Conservation (phyloP, 805 yeast genomes). For the Saccharomyces paradoxus region DNA sequence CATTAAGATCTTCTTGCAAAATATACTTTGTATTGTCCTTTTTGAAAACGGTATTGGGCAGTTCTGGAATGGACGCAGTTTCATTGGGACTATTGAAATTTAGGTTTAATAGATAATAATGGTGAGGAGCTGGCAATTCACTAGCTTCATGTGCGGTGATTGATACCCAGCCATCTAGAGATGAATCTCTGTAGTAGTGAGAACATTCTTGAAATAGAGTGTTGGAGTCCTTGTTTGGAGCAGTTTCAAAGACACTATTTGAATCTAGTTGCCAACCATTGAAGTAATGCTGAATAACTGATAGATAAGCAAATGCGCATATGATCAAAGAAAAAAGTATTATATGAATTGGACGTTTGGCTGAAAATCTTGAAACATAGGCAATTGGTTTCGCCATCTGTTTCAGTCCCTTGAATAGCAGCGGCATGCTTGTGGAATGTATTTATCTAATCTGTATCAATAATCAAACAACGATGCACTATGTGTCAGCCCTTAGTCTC, state of each 20-base stretch:
- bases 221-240: conserved; percentile 12
- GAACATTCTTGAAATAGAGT: conserved; percentile 21
- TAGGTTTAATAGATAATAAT: conserved; percentile 26
- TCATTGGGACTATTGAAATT: conserved; percentile 19
- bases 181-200: conserved; percentile 19
- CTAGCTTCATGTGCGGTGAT: conserved; percentile 16
- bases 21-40: conserved; percentile 17
- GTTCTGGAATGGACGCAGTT: conserved; percentile 9
- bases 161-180: conserved; percentile 14
- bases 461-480: background rate
- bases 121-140: conserved; percentile 13
- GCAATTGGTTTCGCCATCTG: conserved; percentile 37
- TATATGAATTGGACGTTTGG: conserved; percentile 80
- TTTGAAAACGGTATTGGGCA: conserved; percentile 28
- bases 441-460: background rate
- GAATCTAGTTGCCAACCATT: conserved; percentile 33
- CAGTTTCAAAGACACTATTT: conserved; percentile 9
- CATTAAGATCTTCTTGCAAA: conserved; percentile 17
- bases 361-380: conserved; percentile 45
- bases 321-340: conserved; percentile 62
- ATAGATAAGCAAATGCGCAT: conserved; percentile 73
- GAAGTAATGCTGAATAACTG: conserved; percentile 60
- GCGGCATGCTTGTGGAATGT: conserved; percentile 13
- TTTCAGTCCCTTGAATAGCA: conserved; percentile 26
- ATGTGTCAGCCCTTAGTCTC: background rate